Base-by-base conservation (phyloP, 2,329 filamentous ascomycete genomes). In the Xylaria sp. region DNA sequence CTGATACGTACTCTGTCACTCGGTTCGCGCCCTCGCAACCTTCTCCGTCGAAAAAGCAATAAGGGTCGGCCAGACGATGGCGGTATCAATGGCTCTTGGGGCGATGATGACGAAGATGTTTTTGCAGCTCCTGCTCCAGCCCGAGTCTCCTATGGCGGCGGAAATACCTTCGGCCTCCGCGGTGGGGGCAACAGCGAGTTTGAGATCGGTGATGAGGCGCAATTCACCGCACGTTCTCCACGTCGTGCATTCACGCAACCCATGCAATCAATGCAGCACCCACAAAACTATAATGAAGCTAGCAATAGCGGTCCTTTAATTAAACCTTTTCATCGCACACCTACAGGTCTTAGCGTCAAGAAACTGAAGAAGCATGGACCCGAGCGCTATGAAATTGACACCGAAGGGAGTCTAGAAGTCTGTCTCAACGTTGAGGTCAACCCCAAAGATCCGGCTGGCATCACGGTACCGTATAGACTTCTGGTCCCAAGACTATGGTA, bases 361-460 rank as follows among this genome's bases (percentile, higher is more conserved):
- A 85, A 90, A 72, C 82, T 86, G 72, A 86, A 84, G 74, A 85
- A 86, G 70, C 77, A 79, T 10, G 82, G 59, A 13, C 80, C 66
- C 79, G 83, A 85, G 48, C 83, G 83, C 20, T 83, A 84, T 51
- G 85, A 87, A 10, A 87, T 98, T 67, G 89, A 97, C 76, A 84
- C 97, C 0, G 89, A 96, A 77, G 92, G 91, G 36, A 94, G 93
- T 0, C 83, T 99, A 10, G 94, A 97, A 72, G 90, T 99, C 42
- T 92, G 89, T 59, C 81, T 99, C 51, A 97, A 97, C 74, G 89
- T 97, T 70, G 96, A 99, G 81, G 89, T 97, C 69, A 94, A 91
- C 74, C 88, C 92, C 53, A 89, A 89, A 71, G 94, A 99, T 74
- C 95, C 96, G 0, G 87, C 92, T 0, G 97, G 96, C 15, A 93